phyloP scores from a whole-genome alignment of 1,284 basidiomycete genomes.

The Trichosporon faecale region DNA sequence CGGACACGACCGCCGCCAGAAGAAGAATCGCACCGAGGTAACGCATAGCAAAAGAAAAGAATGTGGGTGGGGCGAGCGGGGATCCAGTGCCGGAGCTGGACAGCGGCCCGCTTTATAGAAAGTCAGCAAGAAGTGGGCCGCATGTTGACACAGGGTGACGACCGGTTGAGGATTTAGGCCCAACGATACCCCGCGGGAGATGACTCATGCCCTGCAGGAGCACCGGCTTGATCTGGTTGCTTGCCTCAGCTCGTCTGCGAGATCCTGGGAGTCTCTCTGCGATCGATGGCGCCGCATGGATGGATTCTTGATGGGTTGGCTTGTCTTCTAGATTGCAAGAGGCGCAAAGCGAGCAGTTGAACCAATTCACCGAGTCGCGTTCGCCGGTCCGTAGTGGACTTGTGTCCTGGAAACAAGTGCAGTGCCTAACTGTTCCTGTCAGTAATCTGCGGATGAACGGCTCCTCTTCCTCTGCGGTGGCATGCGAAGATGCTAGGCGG shows the following conservation, averaged over 20 bases:
- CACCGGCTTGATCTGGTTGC: background rate
- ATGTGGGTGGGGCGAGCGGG: background rate
- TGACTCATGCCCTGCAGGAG: background rate
- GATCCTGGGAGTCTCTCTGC: background rate
- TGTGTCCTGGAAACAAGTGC: background rate
- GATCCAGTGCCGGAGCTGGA: background rate
- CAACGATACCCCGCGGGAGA: background rate
- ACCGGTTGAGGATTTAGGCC: background rate
- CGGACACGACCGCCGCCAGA: background rate
- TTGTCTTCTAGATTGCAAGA: background rate
- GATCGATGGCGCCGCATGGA: background rate
- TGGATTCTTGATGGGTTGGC: background rate
- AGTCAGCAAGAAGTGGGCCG: background rate
- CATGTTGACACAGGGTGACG: background rate
- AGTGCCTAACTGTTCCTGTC: background rate
- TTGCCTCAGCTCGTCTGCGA: background rate
- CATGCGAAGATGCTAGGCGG: too few relatives aligned
- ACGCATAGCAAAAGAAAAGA: background rate
- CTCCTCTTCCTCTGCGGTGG: background rate
- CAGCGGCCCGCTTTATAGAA: background rate
- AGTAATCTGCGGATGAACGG: background rate
- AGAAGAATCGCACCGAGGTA: background rate
- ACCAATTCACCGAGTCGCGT: background rate
- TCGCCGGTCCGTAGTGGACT: background rate
- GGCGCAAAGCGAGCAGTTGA: background rate